These are phyloP conservation scores for Wickerhamomyces pijperi DNA, from an alignment of 805 yeast species.

Conservation along the genomic window DNA sequence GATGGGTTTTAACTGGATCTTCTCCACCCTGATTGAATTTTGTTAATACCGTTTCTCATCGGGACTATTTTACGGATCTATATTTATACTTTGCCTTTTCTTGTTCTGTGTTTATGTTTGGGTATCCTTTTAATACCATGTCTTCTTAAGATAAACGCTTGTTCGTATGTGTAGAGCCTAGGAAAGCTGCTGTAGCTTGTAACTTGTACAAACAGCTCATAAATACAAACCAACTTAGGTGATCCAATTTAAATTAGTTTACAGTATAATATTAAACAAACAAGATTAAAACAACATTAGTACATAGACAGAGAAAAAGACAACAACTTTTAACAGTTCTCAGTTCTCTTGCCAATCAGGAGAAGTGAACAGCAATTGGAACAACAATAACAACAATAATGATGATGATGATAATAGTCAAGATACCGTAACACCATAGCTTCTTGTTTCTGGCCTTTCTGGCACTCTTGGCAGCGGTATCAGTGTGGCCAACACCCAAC, in stretches of 20 bases:
- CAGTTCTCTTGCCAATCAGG: not conserved
- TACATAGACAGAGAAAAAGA: not conserved
- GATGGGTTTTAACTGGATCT: constrained; percentile 9
- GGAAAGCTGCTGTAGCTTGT: no score
- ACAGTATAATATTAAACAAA: not conserved
- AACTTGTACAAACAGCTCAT: no score
- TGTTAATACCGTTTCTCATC: constrained; percentile 7
- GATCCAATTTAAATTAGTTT: no score
- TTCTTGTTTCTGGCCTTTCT: constrained; percentile 84
- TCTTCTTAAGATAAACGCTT: not conserved
- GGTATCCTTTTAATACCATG: not conserved
- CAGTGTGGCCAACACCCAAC: constrained; percentile 88
- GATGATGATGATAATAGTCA: constrained; percentile 45
- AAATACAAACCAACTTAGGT: no score
- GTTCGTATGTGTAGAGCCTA: no score
- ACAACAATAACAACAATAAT: constrained; percentile 61
- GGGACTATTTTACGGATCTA: constrained; percentile 21
- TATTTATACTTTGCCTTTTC: constrained; percentile 4
- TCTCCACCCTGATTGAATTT: constrained; percentile 22
- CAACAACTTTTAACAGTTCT: not conserved
- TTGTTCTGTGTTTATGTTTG: not conserved
- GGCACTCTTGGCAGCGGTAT: constrained; percentile 81
- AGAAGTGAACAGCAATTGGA: constrained; percentile 16
- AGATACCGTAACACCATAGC: constrained; percentile 71
- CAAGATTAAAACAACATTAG: constrained; percentile 1